Conservation (phyloP, 495 filamentous ascomycete species). For the Cryomyces antarcticus region DNA sequence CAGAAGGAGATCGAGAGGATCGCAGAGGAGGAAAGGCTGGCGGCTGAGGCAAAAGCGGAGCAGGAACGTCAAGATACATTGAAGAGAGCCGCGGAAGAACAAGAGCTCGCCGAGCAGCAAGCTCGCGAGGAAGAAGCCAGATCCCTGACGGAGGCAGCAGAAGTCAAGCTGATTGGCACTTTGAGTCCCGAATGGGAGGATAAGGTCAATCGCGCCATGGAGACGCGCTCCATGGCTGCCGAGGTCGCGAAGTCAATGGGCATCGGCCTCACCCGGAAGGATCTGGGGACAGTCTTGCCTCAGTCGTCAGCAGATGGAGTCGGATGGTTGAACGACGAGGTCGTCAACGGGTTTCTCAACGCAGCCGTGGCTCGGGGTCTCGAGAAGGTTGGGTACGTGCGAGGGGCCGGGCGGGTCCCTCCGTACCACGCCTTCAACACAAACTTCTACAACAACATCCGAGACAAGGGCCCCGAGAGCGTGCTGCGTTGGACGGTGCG, state of each 20-base stretch:
- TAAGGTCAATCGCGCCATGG: conserved; percentile 19
- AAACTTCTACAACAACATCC: conserved; percentile 46
- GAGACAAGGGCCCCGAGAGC: conserved; percentile 26
- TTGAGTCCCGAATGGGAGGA: conserved; percentile 27
- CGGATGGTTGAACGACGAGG: conserved; percentile 68
- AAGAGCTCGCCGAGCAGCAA: neutral
- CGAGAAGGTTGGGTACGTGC: conserved; percentile 11
- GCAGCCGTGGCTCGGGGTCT: conserved; percentile 40
- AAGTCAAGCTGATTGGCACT: conserved; percentile 17
- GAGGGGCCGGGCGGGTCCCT: conserved; percentile 21
- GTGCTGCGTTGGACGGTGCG: conserved; percentile 33
- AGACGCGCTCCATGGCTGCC: conserved; percentile 10
- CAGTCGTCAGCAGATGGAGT: neutral
- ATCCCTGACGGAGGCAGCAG: neutral
- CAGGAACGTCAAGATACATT: no score
- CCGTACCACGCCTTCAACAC: conserved; percentile 50
- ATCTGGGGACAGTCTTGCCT: neutral
- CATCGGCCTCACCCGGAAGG: neutral
- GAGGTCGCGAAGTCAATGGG: neutral
- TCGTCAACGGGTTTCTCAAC: conserved; percentile 48
- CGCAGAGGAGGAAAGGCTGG: no score
- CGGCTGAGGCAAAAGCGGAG: no score
- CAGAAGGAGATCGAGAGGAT: no score
- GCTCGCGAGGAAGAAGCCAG: neutral
- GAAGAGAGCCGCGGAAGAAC: neutral